Conservation (phyloP, 2,329 filamentous ascomycete species). For the Aureobasidium sp. region DNA sequence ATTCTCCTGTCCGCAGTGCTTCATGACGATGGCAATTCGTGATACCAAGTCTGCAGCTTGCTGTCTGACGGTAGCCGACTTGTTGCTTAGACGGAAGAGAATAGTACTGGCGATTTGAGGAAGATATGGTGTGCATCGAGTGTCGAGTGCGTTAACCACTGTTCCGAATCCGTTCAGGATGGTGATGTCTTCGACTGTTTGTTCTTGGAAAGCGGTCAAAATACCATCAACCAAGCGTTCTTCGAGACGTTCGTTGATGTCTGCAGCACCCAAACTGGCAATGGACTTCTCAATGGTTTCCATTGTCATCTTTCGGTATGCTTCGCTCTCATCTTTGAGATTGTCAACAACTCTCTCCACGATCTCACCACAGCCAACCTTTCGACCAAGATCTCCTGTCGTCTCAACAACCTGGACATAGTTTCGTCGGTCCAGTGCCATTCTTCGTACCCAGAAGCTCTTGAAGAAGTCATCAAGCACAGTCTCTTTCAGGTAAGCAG, state of each 20-base stretch:
- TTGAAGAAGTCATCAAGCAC: conserved; percentile 97
- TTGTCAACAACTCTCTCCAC: conserved; percentile 88
- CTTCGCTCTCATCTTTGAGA: conserved; percentile 94
- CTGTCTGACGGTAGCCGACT: conserved; percentile 90
- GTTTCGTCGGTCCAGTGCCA: conserved; percentile 96
- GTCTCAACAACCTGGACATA: conserved; percentile 98
- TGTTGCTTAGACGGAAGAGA: conserved; percentile 95
- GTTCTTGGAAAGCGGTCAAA: conserved; percentile 92
- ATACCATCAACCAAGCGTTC: conserved; percentile 94
- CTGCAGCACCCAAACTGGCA: conserved; percentile 82
- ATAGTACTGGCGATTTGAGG: conserved; percentile 97
- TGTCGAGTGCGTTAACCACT: conserved; percentile 89
- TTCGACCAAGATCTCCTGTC: conserved; percentile 92
- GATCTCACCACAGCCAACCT: conserved; percentile 95
- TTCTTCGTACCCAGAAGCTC: conserved; percentile 94
- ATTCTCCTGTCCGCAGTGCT: conserved; percentile 92
- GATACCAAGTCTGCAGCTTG: conserved; percentile 95
- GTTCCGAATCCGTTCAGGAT: conserved; percentile 98
- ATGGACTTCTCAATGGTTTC: conserved; percentile 97
- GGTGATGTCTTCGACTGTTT: conserved; percentile 90
- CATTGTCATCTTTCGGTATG: conserved; percentile 98
- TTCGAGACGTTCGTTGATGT: conserved; percentile 86
- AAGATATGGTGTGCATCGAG: conserved; percentile 89
- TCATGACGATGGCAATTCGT: conserved; percentile 97
- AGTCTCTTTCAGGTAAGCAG: conserved; percentile 88